Conservation (phyloP, 345 rosid species). For the Raphanus sativus region DNA sequence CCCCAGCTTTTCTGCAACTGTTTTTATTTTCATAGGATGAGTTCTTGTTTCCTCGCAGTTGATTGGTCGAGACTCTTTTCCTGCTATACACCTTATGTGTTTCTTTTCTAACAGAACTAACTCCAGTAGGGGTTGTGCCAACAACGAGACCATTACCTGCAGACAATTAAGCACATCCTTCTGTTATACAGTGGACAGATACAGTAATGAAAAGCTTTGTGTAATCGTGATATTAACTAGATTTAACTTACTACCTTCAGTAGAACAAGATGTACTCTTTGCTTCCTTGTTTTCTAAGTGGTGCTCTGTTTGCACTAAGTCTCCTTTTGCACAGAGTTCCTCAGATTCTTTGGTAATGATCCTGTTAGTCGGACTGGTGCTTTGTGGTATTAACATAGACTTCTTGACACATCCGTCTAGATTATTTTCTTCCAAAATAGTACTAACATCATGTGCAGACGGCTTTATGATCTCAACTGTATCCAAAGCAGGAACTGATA, state of each 20-base stretch:
- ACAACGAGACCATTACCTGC: slow-evolving; percentile 25
- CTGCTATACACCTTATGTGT: slow-evolving; percentile 52
- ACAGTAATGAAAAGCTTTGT: slow-evolving; percentile 20
- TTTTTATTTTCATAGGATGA: slow-evolving; percentile 54
- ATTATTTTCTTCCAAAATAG: slow-evolving; percentile 25
- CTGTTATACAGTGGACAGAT: neutral
- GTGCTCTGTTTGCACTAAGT: slow-evolving; percentile 17
- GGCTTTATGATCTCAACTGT: slow-evolving; percentile 29
- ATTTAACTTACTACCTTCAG: slow-evolving; percentile 43
- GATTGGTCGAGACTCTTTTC: slow-evolving; percentile 42
- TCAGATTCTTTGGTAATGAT: slow-evolving; percentile 20
- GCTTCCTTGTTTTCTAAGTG: slow-evolving; percentile 27
- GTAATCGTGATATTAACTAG: slow-evolving; percentile 13
- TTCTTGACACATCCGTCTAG: slow-evolving; percentile 32
- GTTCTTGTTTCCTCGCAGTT: slow-evolving; percentile 28
- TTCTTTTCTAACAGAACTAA: slow-evolving; percentile 28
- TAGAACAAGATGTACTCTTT: slow-evolving; percentile 29
- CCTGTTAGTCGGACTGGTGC: slow-evolving; percentile 28
- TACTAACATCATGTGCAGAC: slow-evolving; percentile 35
- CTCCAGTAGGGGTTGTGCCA: slow-evolving; percentile 20
- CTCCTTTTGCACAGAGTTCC: slow-evolving; percentile 27
- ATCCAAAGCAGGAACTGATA: slow-evolving; percentile 32
- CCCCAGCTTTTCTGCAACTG: slow-evolving; percentile 40
- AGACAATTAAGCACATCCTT: neutral
- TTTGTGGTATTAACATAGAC: slow-evolving; percentile 32